Base-by-base conservation (phyloP, 106 monocot species). In the Allium cepa region DNA sequence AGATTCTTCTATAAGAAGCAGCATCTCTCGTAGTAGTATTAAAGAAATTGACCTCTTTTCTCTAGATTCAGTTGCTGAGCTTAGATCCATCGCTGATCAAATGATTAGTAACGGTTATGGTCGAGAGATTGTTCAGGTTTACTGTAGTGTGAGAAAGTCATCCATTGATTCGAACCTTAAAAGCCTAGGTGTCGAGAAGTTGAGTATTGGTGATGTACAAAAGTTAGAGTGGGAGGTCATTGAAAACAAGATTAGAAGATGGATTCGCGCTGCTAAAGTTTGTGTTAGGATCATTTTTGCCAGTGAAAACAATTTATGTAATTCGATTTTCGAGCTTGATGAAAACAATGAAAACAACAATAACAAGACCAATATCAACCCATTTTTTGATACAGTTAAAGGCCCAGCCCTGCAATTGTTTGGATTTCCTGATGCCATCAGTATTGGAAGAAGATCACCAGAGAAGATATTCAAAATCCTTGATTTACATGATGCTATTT, bases 401-500 rank as follows among this genome's bases (percentile, higher is more conserved):
- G 78, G 77, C 46, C 58, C 80, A 0, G 85, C 90, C 0, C 71
- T 83, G 22, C 90, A 90, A 64, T 77, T 85, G 8, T 71, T 90
- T 56, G 74, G 82, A 13, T 85, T 90, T 70, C 82, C 85, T 5
- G 90, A 90, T 69, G 85, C 90, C 13, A 86, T 85, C 69, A 80
- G 82, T 48, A 85, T 90, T 56, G 85, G 85, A 47, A 79, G 83
- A 14, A 67, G 90, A 4, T 90, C 85, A 11, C 85, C 90, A 0
- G 90, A 90, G 78, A 90, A 90, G 64, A 72, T 90, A 11, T 90
- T 90, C 74, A 90, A 90, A 74, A 80, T 83, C 49, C 78, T 90
- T 22, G 85, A 85, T 50, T 77, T 90, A 49, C 80, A 90, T 59
- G 90, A 90, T 28, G 77, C 82, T 26, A 64, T 90, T 46, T 55